These are phyloP conservation scores for Stagonosporopsis tanaceti DNA, from an alignment of 2,329 filamentous ascomycete genomes.

Conservation along the genomic window DNA sequence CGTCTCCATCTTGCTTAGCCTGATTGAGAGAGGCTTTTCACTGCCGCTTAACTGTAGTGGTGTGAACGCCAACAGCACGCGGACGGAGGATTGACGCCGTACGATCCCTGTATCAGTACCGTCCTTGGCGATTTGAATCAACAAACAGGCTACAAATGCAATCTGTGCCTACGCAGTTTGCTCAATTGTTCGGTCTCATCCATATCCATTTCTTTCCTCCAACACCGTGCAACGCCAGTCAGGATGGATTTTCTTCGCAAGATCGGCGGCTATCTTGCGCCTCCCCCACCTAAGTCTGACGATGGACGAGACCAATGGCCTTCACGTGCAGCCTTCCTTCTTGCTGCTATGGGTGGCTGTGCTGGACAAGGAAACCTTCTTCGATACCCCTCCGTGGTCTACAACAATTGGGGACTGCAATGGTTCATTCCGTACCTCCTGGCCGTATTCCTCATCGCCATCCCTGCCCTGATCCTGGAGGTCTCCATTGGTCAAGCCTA, in stretches of 20 bases:
- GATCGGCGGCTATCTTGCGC: conserved; percentile 44
- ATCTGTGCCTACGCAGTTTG: conserved; percentile 13
- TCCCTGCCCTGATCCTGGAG: conserved; percentile 64
- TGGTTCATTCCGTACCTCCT: conserved; percentile 68
- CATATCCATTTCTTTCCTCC: background rate
- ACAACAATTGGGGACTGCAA: conserved; percentile 67
- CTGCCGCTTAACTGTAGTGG: background rate
- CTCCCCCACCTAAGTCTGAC: conserved; percentile 45
- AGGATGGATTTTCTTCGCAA: conserved; percentile 33
- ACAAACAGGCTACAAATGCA: conserved; percentile 28
- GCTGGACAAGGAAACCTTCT: conserved; percentile 67
- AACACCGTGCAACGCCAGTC: background rate
- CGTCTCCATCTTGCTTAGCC: conserved; percentile 7
- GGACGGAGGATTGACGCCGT: conserved; percentile 16
- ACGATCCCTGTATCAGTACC: conserved; percentile 20
- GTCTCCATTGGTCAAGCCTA: conserved; percentile 63
- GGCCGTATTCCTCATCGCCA: conserved; percentile 64
- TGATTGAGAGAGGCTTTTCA: background rate
- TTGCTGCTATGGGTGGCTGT: conserved; percentile 67
- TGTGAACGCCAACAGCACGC: conserved; percentile 17
- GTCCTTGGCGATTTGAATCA: conserved; percentile 25
- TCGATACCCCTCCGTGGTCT: conserved; percentile 65
- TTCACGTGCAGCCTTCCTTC: conserved; percentile 62
- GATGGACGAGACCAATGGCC: conserved; percentile 64
- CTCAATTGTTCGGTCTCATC: background rate